Conservation (phyloP, 768 basidiomycete genomes). For the Xerocomellus intermedius region DNA sequence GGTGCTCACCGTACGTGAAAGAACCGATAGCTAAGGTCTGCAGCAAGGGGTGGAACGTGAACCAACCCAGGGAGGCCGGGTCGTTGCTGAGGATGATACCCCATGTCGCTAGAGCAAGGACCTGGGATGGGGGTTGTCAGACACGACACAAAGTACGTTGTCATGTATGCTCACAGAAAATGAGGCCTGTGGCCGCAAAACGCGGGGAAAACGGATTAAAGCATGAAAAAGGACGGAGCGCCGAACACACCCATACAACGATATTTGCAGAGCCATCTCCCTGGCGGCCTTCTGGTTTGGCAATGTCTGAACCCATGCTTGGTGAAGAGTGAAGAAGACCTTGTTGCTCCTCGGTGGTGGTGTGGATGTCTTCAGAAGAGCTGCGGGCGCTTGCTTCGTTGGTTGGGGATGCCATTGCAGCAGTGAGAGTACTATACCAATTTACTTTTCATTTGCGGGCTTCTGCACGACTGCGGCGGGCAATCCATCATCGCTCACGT, state of each 20-base stretch:
- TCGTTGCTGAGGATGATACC: conserved; percentile 42
- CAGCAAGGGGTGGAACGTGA: conserved; percentile 63
- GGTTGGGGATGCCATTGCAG: background rate
- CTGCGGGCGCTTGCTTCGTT: background rate
- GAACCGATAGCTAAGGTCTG: conserved; percentile 55
- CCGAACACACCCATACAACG: conserved; percentile 37
- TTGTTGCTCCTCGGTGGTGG: conserved; percentile 14
- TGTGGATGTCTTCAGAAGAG: background rate
- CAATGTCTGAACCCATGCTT: conserved; percentile 25
- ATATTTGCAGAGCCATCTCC: conserved; percentile 38
- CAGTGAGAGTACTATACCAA: no score
- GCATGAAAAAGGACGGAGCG: background rate
- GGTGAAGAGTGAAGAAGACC: conserved; percentile 6
- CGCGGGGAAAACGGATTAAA: background rate
- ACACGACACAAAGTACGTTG: background rate
- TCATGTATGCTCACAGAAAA: conserved; percentile 12
- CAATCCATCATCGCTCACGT: background rate
- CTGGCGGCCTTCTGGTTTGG: conserved; percentile 37
- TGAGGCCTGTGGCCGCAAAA: conserved; percentile 10
- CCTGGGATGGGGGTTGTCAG: conserved; percentile 29
- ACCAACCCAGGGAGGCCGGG: conserved; percentile 53
- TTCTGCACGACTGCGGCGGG: no score
- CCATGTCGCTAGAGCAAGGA: conserved; percentile 46
- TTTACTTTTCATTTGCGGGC: no score
- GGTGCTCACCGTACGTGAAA: conserved; percentile 58